These are phyloP conservation scores for Saxophila tyrrhenica DNA, from an alignment of 495 filamentous ascomycete genomes.

Conservation along the genomic window DNA sequence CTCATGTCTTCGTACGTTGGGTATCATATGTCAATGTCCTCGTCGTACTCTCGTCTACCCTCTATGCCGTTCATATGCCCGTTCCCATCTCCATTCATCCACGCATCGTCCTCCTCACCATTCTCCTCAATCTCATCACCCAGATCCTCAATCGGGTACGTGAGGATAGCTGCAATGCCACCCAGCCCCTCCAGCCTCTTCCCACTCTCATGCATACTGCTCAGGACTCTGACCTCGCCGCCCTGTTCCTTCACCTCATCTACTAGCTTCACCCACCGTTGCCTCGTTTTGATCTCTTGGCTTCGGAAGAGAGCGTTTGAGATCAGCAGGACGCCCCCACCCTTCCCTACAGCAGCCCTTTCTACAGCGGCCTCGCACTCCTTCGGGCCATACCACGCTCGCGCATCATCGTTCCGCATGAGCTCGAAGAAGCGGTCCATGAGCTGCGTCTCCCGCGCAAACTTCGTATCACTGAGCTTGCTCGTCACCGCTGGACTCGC, in stretches of 20 bases:
- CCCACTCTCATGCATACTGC: slow-evolving; percentile 90
- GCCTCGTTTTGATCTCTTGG: slow-evolving; percentile 67
- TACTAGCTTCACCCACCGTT: slow-evolving; percentile 72
- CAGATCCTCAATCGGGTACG: slow-evolving; percentile 69
- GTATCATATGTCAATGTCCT: slow-evolving; percentile 6
- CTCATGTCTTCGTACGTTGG: too few relatives aligned
- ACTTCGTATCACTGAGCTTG: slow-evolving; percentile 72
- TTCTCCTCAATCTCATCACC: slow-evolving; percentile 31
- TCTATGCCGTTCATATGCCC: background rate
- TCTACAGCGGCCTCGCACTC: slow-evolving; percentile 80
- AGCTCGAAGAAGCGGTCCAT: slow-evolving; percentile 79
- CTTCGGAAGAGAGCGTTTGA: slow-evolving; percentile 77
- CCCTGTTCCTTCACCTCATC: slow-evolving; percentile 85
- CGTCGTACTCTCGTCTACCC: background rate
- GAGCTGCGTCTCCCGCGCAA: slow-evolving; percentile 67
- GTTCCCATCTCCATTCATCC: background rate
- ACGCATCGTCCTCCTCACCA: background rate
- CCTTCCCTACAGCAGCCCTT: slow-evolving; percentile 78
- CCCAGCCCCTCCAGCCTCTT: slow-evolving; percentile 73
- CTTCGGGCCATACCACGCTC: slow-evolving; percentile 80
- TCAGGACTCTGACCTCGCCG: slow-evolving; percentile 77
- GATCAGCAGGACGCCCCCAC: slow-evolving; percentile 73
- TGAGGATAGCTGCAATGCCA: slow-evolving; percentile 79
- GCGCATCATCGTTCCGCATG: slow-evolving; percentile 73
- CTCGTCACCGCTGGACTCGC: slow-evolving; percentile 63